A percentile compares a stretch with the other conserved stretches of the same genome.
phyloP scores from a whole-genome alignment of 2,329 filamentous ascomycete species.

The Colletotrichum incanum region DNA sequence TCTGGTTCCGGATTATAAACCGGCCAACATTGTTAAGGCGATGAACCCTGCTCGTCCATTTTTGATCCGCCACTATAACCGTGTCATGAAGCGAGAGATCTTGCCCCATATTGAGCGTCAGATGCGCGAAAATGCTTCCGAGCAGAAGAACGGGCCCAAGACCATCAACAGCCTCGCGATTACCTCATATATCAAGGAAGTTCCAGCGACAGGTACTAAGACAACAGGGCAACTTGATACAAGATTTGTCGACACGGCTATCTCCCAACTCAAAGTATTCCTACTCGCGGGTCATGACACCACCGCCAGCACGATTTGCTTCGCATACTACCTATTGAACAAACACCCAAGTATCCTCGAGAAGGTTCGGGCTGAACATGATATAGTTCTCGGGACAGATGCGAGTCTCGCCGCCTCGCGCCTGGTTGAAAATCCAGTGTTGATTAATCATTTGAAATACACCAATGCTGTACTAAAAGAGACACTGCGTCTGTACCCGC shows the following conservation, averaged over 20 bases:
- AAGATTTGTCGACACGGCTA: slow-evolving; percentile 32
- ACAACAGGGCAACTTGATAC: background rate
- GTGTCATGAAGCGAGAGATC: slow-evolving; percentile 19
- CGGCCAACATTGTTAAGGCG: background rate
- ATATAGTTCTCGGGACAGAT: slow-evolving; percentile 62
- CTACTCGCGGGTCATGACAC: slow-evolving; percentile 54
- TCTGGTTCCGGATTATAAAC: slow-evolving; percentile 1
- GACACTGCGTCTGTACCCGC: slow-evolving; percentile 65
- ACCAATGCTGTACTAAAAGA: too few relatives aligned
- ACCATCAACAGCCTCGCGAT: slow-evolving; percentile 49
- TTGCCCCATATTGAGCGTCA: slow-evolving; percentile 16
- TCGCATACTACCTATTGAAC: slow-evolving; percentile 46
- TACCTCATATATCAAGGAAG: background rate
- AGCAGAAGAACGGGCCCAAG: slow-evolving; percentile 9
- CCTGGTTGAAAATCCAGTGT: slow-evolving; percentile 59
- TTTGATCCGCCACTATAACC: slow-evolving; percentile 14
- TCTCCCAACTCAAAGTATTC: slow-evolving; percentile 51
- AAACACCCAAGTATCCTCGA: slow-evolving; percentile 46
- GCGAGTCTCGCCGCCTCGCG: slow-evolving; percentile 53
- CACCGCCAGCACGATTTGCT: slow-evolving; percentile 49
- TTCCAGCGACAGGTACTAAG: too few relatives aligned
- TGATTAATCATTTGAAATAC: slow-evolving; percentile 41
- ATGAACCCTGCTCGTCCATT: slow-evolving; percentile 11
- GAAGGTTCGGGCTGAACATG: slow-evolving; percentile 50
- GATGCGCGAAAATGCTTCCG: background rate